Evolutionary conservation across 2,329 filamentous ascomycete genomes (phyloP).

Genomic region (Nothopassalora personata): DNA sequence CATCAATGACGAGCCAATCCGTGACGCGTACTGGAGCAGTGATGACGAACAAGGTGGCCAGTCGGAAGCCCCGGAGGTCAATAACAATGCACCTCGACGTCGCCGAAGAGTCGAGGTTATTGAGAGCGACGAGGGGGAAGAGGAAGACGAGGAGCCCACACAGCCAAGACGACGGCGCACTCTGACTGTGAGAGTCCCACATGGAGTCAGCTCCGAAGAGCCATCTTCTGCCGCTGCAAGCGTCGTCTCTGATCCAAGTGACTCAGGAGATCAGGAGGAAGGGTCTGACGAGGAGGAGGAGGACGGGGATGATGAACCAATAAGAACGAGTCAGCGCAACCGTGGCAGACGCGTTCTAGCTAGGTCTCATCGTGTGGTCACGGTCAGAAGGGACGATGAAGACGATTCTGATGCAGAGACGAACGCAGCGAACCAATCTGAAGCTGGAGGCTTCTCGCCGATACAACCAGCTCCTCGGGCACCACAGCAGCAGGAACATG

Average conservation of each 20-base stretch:
- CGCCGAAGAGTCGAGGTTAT: conserved; percentile 6
- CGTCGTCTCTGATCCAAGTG: conserved; percentile 9
- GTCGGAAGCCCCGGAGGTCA: conserved; percentile 5
- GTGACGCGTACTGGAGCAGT: conserved; percentile 13
- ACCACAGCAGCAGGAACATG: conserved; percentile 3
- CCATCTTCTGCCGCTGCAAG: conserved; percentile 10
- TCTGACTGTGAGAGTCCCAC: background rate
- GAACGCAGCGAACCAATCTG: background rate
- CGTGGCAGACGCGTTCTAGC: background rate
- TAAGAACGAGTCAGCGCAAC: conserved; percentile 3
- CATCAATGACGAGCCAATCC: conserved; percentile 13
- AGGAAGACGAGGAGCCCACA: conserved; percentile 2
- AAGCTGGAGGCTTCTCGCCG: conserved; percentile 15
- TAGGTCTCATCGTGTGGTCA: conserved; percentile 1
- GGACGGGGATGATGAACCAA: conserved; percentile 16
- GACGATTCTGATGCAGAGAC: conserved; percentile 9
- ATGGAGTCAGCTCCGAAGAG: background rate
- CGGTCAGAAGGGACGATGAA: conserved; percentile 12
- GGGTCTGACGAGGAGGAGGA: conserved; percentile 8
- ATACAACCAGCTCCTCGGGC: conserved; percentile 7
- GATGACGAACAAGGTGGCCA: conserved; percentile 16
- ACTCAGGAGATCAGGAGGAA: conserved; percentile 5
- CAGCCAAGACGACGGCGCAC: conserved; percentile 2
- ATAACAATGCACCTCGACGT: conserved; percentile 4
- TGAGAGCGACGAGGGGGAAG: conserved; percentile 21